Percentiles rank a stretch among this genome's conserved stretches.
phyloP scores from a whole-genome alignment of 1,139 yeast genomes.

The Suhomyces wounanorum region DNA sequence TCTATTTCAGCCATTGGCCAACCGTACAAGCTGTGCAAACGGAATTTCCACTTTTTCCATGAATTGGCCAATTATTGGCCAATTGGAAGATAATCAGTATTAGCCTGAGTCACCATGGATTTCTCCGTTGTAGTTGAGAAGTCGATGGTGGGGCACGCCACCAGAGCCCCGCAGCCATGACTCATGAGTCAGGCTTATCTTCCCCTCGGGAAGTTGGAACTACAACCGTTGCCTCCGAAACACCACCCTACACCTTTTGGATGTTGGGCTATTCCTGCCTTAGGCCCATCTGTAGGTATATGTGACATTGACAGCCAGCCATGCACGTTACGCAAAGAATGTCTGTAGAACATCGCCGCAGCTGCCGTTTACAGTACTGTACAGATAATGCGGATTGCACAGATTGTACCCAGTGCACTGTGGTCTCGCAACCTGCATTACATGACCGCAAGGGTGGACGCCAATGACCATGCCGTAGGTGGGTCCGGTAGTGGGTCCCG shows the following conservation, averaged over 20 bases:
- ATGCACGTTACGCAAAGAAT: neutral
- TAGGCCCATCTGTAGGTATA: too few relatives aligned
- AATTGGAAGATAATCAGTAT: too few relatives aligned
- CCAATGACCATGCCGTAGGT: neutral
- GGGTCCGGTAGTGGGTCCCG: neutral
- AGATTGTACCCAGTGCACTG: neutral
- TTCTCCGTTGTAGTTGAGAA: neutral
- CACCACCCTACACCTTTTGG: neutral
- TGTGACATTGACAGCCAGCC: neutral
- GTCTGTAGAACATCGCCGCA: neutral
- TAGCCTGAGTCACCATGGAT: too few relatives aligned
- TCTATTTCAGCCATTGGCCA: too few relatives aligned
- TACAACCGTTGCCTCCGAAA: neutral
- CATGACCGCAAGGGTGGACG: slow-evolving; percentile 1
- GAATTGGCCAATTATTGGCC: too few relatives aligned
- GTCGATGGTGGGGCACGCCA: neutral
- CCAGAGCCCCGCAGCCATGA: neutral
- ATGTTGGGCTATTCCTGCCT: neutral
- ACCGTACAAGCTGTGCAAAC: too few relatives aligned
- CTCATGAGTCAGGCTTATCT: slow-evolving; percentile 4
- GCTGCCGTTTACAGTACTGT: neutral
- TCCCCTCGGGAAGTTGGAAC: neutral
- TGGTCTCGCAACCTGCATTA: neutral
- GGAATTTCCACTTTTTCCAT: too few relatives aligned
- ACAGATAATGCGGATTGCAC: neutral